Percentiles rank a stretch among this genome's conserved stretches.
Evolutionary conservation across 2,329 filamentous ascomycete genomes (phyloP).

Genomic region (Fusarium heterosporum): DNA sequence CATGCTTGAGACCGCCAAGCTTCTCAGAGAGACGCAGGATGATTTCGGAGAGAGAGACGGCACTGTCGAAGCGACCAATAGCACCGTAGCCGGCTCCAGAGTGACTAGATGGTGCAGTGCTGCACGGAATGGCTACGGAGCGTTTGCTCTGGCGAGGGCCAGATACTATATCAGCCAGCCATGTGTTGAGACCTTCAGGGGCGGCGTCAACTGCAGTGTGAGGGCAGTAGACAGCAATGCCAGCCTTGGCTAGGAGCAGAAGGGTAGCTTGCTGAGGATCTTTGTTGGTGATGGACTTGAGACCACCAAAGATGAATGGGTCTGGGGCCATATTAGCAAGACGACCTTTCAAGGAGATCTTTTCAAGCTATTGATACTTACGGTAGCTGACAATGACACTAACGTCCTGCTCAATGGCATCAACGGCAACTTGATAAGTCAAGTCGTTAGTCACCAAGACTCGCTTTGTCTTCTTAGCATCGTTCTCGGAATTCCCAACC

Average conservation of each 20-base stretch:
- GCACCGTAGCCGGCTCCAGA: constrained; percentile 66
- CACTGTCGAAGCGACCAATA: constrained; percentile 56
- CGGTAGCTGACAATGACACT: constrained; percentile 91
- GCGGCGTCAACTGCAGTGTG: constrained; percentile 95
- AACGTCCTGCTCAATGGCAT: constrained; percentile 82
- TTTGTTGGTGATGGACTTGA: constrained; percentile 87
- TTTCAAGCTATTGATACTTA: constrained; percentile 53
- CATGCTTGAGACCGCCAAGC: constrained; percentile 71
- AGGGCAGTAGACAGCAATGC: constrained; percentile 94
- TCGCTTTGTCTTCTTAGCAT: constrained; percentile 47
- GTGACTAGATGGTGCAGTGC: constrained; percentile 57
- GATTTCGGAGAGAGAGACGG: constrained; percentile 57
- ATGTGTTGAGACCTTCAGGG: constrained; percentile 87
- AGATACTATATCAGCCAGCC: constrained; percentile 88
- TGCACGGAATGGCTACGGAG: constrained; percentile 60
- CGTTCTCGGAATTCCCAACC: constrained; percentile 57
- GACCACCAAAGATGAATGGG: constrained; percentile 93
- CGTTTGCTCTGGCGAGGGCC: constrained; percentile 58
- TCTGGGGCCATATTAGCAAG: constrained; percentile 62
- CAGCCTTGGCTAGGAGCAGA: constrained; percentile 82
- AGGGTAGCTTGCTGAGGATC: constrained; percentile 90
- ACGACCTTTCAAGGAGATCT: neutral
- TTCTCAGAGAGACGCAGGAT: constrained; percentile 69
- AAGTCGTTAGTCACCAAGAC: constrained; percentile 84
- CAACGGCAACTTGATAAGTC: constrained; percentile 87